Evolutionary conservation across 345 rosid genomes (phyloP), one percentile per base, ranked within the genome.

Genomic region (Kernera saxatilis): DNA sequence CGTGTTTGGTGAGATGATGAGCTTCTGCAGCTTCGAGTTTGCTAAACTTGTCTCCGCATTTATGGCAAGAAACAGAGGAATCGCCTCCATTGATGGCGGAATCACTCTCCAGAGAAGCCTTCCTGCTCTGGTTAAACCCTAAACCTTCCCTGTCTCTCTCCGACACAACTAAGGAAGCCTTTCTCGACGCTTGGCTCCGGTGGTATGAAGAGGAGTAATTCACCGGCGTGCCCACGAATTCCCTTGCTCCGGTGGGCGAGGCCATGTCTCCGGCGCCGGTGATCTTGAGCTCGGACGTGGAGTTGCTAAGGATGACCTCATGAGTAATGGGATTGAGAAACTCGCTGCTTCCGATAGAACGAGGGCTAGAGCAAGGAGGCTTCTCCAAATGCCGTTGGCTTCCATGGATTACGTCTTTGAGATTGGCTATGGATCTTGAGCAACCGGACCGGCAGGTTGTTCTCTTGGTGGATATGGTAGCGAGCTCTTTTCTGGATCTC

Each of bases 311-410:
- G 56, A 93, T 84, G 21, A 93, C 97, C 63, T 93, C 98, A 74
- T 93, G 98, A 71, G 96, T 85, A 29, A 93, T 86, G 59, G 98
- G 98, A 80, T 93, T 93, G 27, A 91, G 91, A 73, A 93, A 91
- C 87, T 93, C 98, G 79, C 88, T 91, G 88, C 98, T 93, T 36
- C 98, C 98, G 6, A 93, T 89, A 56, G 98, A 93, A 77, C 98
- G 86, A 60, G 98, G 98, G 58, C 98, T 93, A 64, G 96, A 93
- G 58, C 92, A 87, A n/a, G 92, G 83, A n/a, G 98, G 97, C 71
- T 80, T 89, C 70, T 91, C 97, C 26, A 84, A 49, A 53, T 91
- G 94, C 11, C 87, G 87, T 81, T 93, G 86, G 87, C 87, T 87
- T 56, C 98, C 97, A 73, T 93, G 90, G 59, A 93, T 93, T 13